Evolutionary conservation across 129 eudicot genomes (phyloP), one percentile per base, ranked within the genome.

Genomic region (Flaveria bidentis): DNA sequence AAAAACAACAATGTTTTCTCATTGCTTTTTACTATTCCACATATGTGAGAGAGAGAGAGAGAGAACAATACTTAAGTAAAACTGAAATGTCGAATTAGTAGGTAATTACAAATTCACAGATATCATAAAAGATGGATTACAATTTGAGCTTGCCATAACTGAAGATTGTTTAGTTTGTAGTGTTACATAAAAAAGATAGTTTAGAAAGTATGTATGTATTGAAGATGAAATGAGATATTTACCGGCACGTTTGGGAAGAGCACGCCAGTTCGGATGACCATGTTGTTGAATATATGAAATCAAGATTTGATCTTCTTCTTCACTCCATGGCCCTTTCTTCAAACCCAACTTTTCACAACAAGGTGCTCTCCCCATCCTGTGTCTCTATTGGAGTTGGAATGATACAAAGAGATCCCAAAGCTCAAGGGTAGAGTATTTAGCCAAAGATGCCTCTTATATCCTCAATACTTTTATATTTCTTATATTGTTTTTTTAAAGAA

Each of bases 291-390:
- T 84, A 79, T 82, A 85, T 69, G 90, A 81, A 36, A 84, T 72
- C 72, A 92, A 70, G 74, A 80, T 60, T 44, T 84, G 80, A 67
- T 91, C 97, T 87, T 91, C 97, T 50, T 91, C 92, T 9, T 68
- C 81, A 69, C 87, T 79, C 97, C 97, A 91, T 66, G 95, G 92
- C n/a, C 97, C 97, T 80, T 72, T 91, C 86, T 89, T 91, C 56
- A 91, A 80, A 60, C 96, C 97, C 78, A 83, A 82, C 85, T 89
- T 91, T 56, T 87, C 90, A 87, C 95, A 91, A 71, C 97, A 91
- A 6, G 95, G 95, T 73, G 89, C 89, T 87, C 97, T 91, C 79
- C 84, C 97, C 97, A 91, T 91, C 64, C 17, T 51, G 41, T 36
- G 41, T 10, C 66, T 30, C 41, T 79, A 16, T 72, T 42, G 68